Evolutionary conservation across 106 monocot genomes (phyloP), one percentile per base, ranked within the genome.

Genomic region (Platanthera zijinensis): DNA sequence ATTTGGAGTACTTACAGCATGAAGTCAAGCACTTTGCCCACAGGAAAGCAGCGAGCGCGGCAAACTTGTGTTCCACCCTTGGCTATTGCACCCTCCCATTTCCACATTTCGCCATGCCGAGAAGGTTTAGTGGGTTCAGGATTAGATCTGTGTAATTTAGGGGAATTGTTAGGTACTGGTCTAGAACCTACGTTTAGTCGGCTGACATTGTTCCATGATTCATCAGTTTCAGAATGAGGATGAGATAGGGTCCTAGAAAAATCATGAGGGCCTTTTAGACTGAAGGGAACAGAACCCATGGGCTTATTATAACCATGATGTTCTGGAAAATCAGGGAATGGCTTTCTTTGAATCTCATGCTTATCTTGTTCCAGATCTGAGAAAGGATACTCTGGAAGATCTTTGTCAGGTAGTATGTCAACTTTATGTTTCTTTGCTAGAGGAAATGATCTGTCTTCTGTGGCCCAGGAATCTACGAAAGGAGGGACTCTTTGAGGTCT

Each of bases 21-120:
- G 56, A 92, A 81, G 81, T 94, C 94, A 19, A 92, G 86, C 52
- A 86, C 84, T 82, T 97, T 97, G 15, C 97, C 94, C 46, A 97
- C 97, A 66, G 97, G 97, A 83, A 97, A 97, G 86, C 97, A 97
- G 56, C 89, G 91, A 81, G 97, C 97, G 57, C 86, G 91, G 59
- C 97, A 97, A 51, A 97, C 84, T 19, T 87, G 80, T 48, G 89
- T 86, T 49, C 94, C 94, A 62, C 97, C 94, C 71, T 92, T 97
- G 5, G 97, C 97, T 84, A 97, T 91, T 69, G 88, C 92, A n/a
- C 97, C 97, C 73, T 92, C 93, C 97, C 97, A 97, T 53, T 94
- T 97, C 97, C 97, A 97, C 47, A 84, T 91, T 77, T 94, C 78
- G 18, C 82, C 82, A 18, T 21, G 56, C 17, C 57, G 39, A 75